Evolutionary conservation across 192 early-diverging fungal genomes (phyloP).

Genomic region (Backusella circina): DNA sequence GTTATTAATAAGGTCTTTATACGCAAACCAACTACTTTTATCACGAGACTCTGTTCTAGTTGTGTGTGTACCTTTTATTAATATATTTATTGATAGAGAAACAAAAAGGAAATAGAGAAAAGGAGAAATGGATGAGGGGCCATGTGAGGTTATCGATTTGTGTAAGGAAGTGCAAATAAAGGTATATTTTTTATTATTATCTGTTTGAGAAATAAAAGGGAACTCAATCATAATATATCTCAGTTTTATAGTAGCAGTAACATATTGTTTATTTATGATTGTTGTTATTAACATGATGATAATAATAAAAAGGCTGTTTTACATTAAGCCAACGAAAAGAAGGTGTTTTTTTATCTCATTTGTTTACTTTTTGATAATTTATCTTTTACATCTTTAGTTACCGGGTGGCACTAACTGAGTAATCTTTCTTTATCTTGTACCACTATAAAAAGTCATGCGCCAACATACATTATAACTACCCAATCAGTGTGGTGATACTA

Average conservation of each 20-base stretch:
- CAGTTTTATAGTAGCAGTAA: too few species aligned
- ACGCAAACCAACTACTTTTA: not conserved
- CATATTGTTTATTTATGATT: too few species aligned
- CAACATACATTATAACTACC: not conserved
- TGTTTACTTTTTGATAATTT: conserved; percentile 1
- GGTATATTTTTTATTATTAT: not conserved
- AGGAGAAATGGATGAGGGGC: not conserved
- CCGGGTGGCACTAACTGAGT: not conserved
- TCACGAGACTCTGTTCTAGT: not conserved
- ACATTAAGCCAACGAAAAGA: not conserved
- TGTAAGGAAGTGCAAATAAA: not conserved
- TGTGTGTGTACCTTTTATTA: not conserved
- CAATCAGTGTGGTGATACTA: not conserved
- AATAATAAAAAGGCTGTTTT: not conserved
- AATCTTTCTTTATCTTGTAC: not conserved
- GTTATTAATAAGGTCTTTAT: not conserved
- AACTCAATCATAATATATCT: not conserved
- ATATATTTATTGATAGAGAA: not conserved
- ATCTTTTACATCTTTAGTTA: not conserved
- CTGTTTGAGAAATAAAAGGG: not conserved
- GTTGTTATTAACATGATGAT: too few species aligned
- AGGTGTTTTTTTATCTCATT: not conserved
- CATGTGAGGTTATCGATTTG: conserved; percentile 4
- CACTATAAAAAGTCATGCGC: not conserved
- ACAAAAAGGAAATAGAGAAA: not conserved